Evolutionary conservation across 139 green algal species (phyloP), one percentile per base, ranked within the genome.

Genomic region (Tetradesmus lagerheimii): DNA sequence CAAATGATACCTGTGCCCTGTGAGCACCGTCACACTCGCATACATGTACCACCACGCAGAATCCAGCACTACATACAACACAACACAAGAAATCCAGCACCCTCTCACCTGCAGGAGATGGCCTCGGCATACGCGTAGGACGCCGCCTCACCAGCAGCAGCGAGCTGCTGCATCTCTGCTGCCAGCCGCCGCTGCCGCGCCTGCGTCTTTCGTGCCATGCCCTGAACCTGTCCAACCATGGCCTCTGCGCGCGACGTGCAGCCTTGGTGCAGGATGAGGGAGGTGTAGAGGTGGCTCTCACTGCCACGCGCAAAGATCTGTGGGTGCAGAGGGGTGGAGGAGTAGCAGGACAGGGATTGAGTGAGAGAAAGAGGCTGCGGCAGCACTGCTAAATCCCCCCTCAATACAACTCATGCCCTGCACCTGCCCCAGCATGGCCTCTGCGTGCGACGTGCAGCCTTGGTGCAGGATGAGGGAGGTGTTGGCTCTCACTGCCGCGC

Each of bases 401-500:
- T n/a, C n/a, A n/a, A n/a, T n/a, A n/a, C n/a, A n/a, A n/a, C n/a
- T n/a, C 71, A 83, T 75, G 25, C 8, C 47, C 31, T 25, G 25
- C 35, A 34, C 74, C 34, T 57, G n/a, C 2, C n/a, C 75, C 4
- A 18, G 4, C 47, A 90, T 37, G n/a, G 25, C 71, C 37, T 90
- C 37, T 1, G 75, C 47, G 1, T 34, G 50, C 5, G 34, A 31
- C 34, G 18, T 64, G 45, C 43, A 53, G 41, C 31, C 41, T 37
- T 84, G 41, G 27, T 90, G 25, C 34, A 90, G 75, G n/a, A 57
- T 37, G 64, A 90, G 77, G 0, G 45, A 31, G 9, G 34, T 83
- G 71, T 83, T 90, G 86, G 31, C 86, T 35, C 75, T 90, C 86
- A 50, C 47, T 85, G 47, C 86, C 86, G 16, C 43, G 86, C 38